Base-by-base conservation (phyloP, 805 yeast genomes). In the Yamadazyma nakazawae region DNA sequence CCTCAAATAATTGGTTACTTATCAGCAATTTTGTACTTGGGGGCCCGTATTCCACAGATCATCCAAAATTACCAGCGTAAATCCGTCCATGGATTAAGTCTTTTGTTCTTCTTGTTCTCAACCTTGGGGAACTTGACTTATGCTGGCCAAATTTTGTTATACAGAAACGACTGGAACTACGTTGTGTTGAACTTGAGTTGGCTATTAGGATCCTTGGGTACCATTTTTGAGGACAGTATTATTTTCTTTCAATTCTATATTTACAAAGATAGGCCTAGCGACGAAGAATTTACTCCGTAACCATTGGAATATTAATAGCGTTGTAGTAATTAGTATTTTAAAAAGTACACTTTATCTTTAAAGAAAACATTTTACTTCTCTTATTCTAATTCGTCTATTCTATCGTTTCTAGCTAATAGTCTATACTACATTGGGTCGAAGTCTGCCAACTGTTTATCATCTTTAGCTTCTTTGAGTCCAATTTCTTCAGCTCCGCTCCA, bases 41-140 rank as follows among this genome's bases (percentile, higher is more conserved):
- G 86, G 8, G 94, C 94, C 2, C 69, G 89, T 53, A 76, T 59
- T 56, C 99, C 99, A 0, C 99, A 92, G 65, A 85, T 92, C 45
- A 68, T 78, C 47, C 95, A 87, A 60, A 92, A 92, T 66, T 79
- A 82, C 62, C 71, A 71, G 40, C 79, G 96, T 53, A 81, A 83
- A 57, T 85, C 96, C 4, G 90, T 90, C 46, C 77, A 80, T 47
- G 98, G 98, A 1, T 83, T 94, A 56, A 85, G 96, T 46, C 78
- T 92, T 51, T 77, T 88, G 43, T 87, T 86, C 65, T 85, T 86
- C 67, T 64, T 86, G 53, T 81, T 85, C 52, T 84, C 91, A 26
- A 78, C 85, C 9, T 67, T 85, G 56, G 95, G 94, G 16, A 86
- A 86, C 61, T 58, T 85, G 51, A 82, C 92, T 4, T 87, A 84